phyloP scores from a whole-genome alignment of 805 yeast genomes.

The Candida peoriensis region DNA sequence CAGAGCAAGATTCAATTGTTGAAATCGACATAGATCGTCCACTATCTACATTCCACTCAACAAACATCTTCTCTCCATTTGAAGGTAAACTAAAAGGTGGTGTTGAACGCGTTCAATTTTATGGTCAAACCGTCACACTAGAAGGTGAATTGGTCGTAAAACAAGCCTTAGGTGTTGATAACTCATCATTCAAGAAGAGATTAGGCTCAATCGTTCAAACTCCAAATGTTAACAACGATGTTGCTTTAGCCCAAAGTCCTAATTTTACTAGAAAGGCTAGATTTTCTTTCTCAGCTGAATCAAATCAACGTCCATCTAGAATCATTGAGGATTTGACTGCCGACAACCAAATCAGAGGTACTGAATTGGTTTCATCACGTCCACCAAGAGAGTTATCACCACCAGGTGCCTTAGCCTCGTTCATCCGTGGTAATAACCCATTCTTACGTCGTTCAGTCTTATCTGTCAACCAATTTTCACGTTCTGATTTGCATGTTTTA shows the following conservation, averaged over 20 bases:
- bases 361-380: conserved; percentile 66
- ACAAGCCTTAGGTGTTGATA: conserved; percentile 52
- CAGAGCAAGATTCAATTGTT: conserved; percentile 72
- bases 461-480: conserved; percentile 81
- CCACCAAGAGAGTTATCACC: conserved; percentile 71
- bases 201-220: conserved; percentile 20
- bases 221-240: conserved; percentile 23
- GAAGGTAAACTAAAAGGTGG: conserved; percentile 64
- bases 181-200: conserved; percentile 26
- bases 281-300: conserved; percentile 47
- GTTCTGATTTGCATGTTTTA: conserved; percentile 86
- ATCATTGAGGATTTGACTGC: conserved; percentile 24
- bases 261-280: conserved; percentile 33
- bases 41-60: conserved; percentile 34
- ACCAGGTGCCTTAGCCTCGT: conserved; percentile 72
- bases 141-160: conserved; percentile 70
- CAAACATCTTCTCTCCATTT: conserved; percentile 51
- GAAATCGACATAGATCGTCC: conserved; percentile 81
- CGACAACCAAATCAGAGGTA: conserved; percentile 43
- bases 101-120: conserved; percentile 81
- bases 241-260: conserved; percentile 35
- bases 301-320: conserved; percentile 32
- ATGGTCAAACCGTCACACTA: conserved; percentile 73
- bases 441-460: conserved; percentile 84
- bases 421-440: conserved; percentile 80